A percentile compares a stretch with the other conserved stretches of the same genome.
phyloP scores from a whole-genome alignment of 164 flowering plant genomes.

The Vitis cinerea region DNA sequence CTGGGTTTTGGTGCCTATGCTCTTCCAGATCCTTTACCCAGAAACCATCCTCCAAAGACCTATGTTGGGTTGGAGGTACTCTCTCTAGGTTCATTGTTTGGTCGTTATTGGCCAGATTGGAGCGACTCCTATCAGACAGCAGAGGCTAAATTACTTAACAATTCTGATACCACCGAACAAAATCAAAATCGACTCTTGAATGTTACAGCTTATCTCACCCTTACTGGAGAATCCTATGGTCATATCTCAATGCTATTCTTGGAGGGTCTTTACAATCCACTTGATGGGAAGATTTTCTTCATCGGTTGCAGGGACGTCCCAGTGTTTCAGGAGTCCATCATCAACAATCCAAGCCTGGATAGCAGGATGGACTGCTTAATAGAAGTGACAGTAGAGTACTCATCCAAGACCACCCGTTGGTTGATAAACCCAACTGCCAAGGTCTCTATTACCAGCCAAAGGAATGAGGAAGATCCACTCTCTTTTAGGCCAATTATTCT shows the following conservation, averaged over 20 bases:
- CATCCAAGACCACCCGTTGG: slow-evolving; percentile 14
- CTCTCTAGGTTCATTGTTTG: not conserved
- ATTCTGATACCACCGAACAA: too few relatives aligned
- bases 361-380: slow-evolving; percentile 20
- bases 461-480: slow-evolving; percentile 13
- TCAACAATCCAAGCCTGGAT: slow-evolving; percentile 1
- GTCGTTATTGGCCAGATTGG: too few relatives aligned
- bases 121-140: too few relatives aligned
- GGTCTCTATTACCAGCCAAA: slow-evolving; percentile 17
- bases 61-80: not conserved
- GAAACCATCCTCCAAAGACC: not conserved
- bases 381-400: slow-evolving; percentile 15
- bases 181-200: not conserved
- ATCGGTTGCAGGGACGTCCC: slow-evolving; percentile 11
- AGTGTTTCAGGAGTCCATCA: not conserved
- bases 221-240: not conserved
- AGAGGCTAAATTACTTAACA: too few relatives aligned
- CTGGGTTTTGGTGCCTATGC: not conserved
- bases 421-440: slow-evolving; percentile 11
- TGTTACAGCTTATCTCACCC: slow-evolving; percentile 1
- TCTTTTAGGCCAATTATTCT: slow-evolving; percentile 13
- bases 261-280: slow-evolving; percentile 13
- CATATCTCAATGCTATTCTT: slow-evolving; percentile 1
- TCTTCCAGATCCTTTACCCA: not conserved
- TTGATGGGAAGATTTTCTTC: not conserved